Percentiles rank a stretch among this genome's conserved stretches.
phyloP scores from a whole-genome alignment of 441 rosid genomes.

The Bocquillonia castaneifolia region DNA sequence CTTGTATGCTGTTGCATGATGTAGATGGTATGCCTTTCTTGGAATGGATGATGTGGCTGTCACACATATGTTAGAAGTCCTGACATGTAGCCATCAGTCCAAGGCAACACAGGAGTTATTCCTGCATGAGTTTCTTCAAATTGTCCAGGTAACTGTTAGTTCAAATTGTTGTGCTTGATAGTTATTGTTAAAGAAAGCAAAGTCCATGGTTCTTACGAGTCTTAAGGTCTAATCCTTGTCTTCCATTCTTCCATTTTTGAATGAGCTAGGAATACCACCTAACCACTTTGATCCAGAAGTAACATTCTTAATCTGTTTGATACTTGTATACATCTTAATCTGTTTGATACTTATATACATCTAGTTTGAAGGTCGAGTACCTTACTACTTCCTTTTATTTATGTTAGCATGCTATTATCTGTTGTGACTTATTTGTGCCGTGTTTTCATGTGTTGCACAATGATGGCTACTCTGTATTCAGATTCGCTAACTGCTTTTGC shows the following conservation, averaged over 20 bases:
- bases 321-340: not conserved
- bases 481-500: not conserved
- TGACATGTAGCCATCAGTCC: constrained; percentile 83
- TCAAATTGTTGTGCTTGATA: constrained; percentile 18
- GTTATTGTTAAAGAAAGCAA: constrained; percentile 16
- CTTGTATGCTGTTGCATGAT: not conserved
- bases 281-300: not conserved
- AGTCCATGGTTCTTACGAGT: constrained; percentile 7
- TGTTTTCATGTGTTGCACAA: not conserved
- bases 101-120: constrained; percentile 87
- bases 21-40: constrained; percentile 91
- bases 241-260: not conserved
- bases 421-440: too few species aligned
- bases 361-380: not conserved
- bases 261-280: not conserved
- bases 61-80: constrained; percentile 71
- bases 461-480: not conserved
- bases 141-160: constrained; percentile 57
- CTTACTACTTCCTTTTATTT: not conserved
- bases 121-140: constrained; percentile 74
- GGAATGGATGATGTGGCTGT: constrained; percentile 92
- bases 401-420: not conserved
- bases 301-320: not conserved
- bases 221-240: not conserved
- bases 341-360: too few species aligned